A percentile compares a stretch with the other conserved stretches of the same genome.
These are phyloP conservation scores for Venturia nashicola DNA, from an alignment of 2,329 filamentous ascomycete genomes.

Conservation along the genomic window DNA sequence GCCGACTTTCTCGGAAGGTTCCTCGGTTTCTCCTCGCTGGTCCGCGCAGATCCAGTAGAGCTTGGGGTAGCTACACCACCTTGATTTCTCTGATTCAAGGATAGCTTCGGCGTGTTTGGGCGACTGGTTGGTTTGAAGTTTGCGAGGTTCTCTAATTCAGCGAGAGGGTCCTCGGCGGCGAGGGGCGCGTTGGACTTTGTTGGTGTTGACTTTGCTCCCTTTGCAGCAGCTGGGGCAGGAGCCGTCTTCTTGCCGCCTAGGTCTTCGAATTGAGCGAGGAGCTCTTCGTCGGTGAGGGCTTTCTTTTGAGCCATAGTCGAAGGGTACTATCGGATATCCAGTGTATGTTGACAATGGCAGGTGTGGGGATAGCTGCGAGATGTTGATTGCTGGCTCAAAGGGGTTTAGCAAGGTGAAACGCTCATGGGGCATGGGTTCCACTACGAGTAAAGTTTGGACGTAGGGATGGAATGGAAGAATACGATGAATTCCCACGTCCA, in stretches of 20 bases:
- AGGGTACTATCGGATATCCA: not conserved
- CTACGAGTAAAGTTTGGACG: not conserved
- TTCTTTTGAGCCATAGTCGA: conserved; percentile 15
- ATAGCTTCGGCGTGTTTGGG: conserved; percentile 66
- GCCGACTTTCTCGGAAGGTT: conserved; percentile 53
- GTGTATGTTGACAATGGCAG: not conserved
- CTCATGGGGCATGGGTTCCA: not conserved
- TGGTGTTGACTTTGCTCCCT: conserved; percentile 28
- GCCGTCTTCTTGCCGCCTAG: conserved; percentile 22
- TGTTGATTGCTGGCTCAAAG: not conserved
- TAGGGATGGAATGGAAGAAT: not conserved
- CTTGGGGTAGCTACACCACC: conserved; percentile 25
- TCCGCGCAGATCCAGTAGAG: conserved; percentile 27
- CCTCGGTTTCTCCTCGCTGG: conserved; percentile 43
- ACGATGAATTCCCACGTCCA: not conserved
- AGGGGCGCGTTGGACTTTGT: conserved; percentile 30
- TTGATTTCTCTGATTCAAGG: conserved; percentile 19
- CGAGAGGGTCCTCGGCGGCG: conserved; percentile 60
- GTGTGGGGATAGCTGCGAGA: not conserved
- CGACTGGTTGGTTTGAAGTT: conserved; percentile 56
- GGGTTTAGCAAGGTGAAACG: not conserved
- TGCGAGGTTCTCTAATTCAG: conserved; percentile 54
- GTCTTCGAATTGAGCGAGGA: conserved; percentile 33
- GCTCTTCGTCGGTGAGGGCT: conserved; percentile 29
- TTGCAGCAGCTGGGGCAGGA: conserved; percentile 17